These are phyloP conservation scores for Epichloe gansuensis DNA, from an alignment of 2,329 filamentous ascomycete genomes.

Conservation along the genomic window DNA sequence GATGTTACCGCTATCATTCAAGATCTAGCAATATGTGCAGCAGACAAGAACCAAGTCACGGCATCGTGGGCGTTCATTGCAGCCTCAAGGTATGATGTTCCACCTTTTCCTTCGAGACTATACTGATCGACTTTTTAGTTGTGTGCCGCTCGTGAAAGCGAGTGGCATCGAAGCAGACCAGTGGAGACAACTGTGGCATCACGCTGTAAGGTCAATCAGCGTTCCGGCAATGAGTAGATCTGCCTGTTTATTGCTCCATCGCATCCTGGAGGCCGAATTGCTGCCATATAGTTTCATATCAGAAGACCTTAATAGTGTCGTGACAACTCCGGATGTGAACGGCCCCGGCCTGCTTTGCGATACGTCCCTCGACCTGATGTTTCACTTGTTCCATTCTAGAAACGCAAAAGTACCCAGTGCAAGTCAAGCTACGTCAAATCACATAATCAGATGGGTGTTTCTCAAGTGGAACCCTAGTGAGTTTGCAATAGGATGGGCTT, in stretches of 20 bases:
- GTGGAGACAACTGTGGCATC: constrained; percentile 69
- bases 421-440: constrained; percentile 54
- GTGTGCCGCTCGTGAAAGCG: constrained; percentile 13
- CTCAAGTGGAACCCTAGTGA: constrained; percentile 72
- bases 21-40: constrained; percentile 44
- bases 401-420: constrained; percentile 57
- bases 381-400: constrained; percentile 51
- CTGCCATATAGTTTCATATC: constrained; percentile 55
- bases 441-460: constrained; percentile 71
- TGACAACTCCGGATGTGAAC: constrained; percentile 67
- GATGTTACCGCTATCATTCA: constrained; percentile 44
- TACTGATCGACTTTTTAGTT: constrained; percentile 19
- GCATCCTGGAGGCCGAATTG: constrained; percentile 54
- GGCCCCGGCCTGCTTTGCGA: constrained; percentile 73
- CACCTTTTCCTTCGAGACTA: neutral
- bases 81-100: constrained; percentile 54
- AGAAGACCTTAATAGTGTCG: constrained; percentile 58
- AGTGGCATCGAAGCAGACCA: constrained; percentile 26
- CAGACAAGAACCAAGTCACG: constrained; percentile 55
- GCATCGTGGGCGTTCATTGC: constrained; percentile 77
- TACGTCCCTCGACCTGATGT: constrained; percentile 62
- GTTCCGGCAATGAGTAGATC: constrained; percentile 61
- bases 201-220: constrained; percentile 57
- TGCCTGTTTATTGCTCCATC: constrained; percentile 60
- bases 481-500: constrained; percentile 12